Conservation (phyloP, 139 green algal genomes). For the Trebouxia sp. region DNA sequence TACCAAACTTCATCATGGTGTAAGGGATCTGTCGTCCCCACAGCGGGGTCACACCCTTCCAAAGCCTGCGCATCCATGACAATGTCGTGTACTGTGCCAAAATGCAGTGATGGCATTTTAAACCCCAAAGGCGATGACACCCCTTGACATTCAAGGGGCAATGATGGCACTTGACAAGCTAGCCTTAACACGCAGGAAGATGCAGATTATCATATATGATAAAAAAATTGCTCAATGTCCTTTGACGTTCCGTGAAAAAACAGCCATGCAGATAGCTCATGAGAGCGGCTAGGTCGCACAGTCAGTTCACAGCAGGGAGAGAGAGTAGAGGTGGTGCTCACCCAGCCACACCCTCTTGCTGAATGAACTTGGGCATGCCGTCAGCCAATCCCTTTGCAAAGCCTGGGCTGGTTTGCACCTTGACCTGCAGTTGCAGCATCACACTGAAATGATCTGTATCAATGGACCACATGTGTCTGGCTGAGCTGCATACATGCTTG, state of each 20-base stretch:
- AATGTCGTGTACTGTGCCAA: slow-evolving; percentile 2
- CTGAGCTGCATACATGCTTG: not conserved
- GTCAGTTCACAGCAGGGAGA: not conserved
- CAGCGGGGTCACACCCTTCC: slow-evolving; percentile 83
- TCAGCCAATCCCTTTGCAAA: slow-evolving; percentile 83
- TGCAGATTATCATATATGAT: too few relatives aligned
- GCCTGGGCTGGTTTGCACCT: slow-evolving; percentile 90
- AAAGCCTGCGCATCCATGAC: slow-evolving; percentile 63
- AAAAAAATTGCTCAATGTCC: too few relatives aligned
- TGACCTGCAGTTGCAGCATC: slow-evolving; percentile 63
- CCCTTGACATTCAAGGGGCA: too few relatives aligned
- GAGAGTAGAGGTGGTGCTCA: not conserved
- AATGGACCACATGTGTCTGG: not conserved
- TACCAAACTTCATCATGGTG: slow-evolving; percentile 97
- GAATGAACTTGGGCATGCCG: slow-evolving; percentile 87
- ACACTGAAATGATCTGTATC: not conserved
- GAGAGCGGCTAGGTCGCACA: not conserved
- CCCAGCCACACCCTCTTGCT: slow-evolving; percentile 56
- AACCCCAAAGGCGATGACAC: too few relatives aligned
- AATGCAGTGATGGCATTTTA: not conserved
- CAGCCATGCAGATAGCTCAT: not conserved
- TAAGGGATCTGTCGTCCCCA: slow-evolving; percentile 95
- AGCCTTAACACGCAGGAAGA: too few relatives aligned
- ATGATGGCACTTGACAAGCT: not conserved
- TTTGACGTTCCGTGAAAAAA: too few relatives aligned